phyloP scores from a whole-genome alignment of 208 protist species.

The Blechomonas ayalai region DNA sequence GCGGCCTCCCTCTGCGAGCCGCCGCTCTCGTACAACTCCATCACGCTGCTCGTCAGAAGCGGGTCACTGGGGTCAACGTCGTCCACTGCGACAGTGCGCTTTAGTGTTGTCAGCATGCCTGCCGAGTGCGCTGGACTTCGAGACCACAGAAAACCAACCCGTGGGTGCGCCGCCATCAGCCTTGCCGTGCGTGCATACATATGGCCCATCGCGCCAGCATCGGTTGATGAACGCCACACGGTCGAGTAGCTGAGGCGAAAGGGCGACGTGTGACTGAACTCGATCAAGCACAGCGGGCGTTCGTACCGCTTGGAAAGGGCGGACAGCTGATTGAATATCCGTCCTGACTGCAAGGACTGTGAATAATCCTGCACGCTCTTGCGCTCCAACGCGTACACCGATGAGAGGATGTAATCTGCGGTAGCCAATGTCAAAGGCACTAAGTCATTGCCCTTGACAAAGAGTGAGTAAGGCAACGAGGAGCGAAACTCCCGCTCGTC shows the following conservation, averaged over 20 bases:
- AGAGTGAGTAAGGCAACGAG: conserved; percentile 65
- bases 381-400: conserved; percentile 70
- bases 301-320: conserved; percentile 52
- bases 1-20: conserved; percentile 19
- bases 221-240: not conserved
- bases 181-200: conserved; percentile 54
- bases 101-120: conserved; percentile 53
- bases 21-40: conserved; percentile 14
- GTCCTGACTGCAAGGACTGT: conserved; percentile 51
- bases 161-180: conserved; percentile 53
- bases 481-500: conserved; percentile 85
- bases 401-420: conserved; percentile 78
- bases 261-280: conserved; percentile 52
- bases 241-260: conserved; percentile 38
- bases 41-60: conserved; percentile 34
- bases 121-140: conserved; percentile 68
- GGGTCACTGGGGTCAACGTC: conserved; percentile 58
- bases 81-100: conserved; percentile 37
- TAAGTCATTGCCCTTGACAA: conserved; percentile 58
- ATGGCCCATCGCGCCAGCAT: not conserved
- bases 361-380: conserved; percentile 75
- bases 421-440: conserved; percentile 73
- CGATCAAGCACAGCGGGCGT: conserved; percentile 62
- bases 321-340: conserved; percentile 65
- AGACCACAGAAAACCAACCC: conserved; percentile 61